Evolutionary conservation across 805 yeast genomes (phyloP).

Genomic region (Hanseniaspora vineae): DNA sequence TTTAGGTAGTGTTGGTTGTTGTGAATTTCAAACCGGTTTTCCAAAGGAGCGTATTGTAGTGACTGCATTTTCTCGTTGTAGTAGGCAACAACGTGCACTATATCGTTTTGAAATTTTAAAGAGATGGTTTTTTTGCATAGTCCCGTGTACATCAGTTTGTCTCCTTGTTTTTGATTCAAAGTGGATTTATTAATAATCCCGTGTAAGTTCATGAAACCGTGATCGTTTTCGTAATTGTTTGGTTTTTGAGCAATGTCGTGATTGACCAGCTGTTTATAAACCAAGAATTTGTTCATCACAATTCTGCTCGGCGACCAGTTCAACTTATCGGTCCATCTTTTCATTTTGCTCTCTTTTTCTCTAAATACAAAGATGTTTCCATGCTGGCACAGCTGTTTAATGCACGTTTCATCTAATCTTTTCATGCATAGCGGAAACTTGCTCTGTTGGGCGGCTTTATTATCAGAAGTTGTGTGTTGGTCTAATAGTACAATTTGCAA

Average conservation of each 20-base stretch:
- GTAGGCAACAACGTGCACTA: conserved; percentile 3
- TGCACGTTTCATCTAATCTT: not conserved
- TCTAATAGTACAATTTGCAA: not conserved
- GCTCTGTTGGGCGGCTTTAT: not conserved
- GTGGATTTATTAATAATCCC: too few species aligned
- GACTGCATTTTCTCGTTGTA: conserved; percentile 8
- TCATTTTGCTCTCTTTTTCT: conserved; percentile 72
- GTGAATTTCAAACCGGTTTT: not conserved
- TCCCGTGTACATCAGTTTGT: not conserved
- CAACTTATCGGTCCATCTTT: conserved; percentile 95
- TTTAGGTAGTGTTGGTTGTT: not conserved
- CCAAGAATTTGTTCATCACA: conserved; percentile 60
- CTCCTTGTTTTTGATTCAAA: too few species aligned
- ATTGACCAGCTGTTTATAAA: conserved; percentile 51
- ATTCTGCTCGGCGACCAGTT: conserved; percentile 90
- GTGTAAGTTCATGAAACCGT: too few species aligned
- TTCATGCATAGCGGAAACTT: not conserved
- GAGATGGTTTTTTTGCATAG: conserved; percentile 5
- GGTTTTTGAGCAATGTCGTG: too few species aligned
- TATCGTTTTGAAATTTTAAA: conserved; percentile 2
- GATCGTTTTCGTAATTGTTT: too few species aligned
- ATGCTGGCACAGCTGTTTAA: not conserved
- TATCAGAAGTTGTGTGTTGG: not conserved
- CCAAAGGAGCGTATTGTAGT: not conserved
- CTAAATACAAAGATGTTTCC: conserved; percentile 65